These are phyloP conservation scores for Gossypium australe DNA, from an alignment of 345 rosid genomes.

Conservation along the genomic window DNA sequence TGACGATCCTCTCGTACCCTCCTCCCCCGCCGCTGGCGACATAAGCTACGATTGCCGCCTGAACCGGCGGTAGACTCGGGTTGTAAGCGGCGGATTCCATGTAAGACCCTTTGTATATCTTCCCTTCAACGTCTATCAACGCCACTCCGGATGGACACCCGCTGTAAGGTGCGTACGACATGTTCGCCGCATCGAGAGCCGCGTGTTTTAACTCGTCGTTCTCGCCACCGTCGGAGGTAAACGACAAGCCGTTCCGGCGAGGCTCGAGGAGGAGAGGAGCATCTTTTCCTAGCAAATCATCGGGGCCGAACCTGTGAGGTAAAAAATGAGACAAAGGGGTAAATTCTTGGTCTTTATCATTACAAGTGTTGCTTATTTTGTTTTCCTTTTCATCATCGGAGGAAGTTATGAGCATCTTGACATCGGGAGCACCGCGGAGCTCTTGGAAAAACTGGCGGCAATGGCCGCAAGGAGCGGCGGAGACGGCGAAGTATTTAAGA, in stretches of 20 bases:
- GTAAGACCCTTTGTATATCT: conserved; percentile 70
- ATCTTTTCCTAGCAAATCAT: conserved; percentile 54
- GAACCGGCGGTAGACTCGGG: conserved; percentile 87
- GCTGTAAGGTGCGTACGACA: conserved; percentile 87
- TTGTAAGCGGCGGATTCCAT: conserved; percentile 92
- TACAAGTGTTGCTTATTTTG: conserved; percentile 4
- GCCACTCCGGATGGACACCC: conserved; percentile 85
- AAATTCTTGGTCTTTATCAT: conserved; percentile 23
- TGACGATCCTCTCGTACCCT: conserved; percentile 65
- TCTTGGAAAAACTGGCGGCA: conserved; percentile 97
- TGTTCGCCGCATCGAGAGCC: conserved; percentile 75
- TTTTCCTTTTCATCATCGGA: conserved; percentile 12
- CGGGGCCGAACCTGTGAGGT: conserved; percentile 84
- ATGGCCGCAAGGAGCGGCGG: conserved; percentile 97
- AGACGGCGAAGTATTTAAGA: conserved; percentile 64
- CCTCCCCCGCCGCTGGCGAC: conserved; percentile 57
- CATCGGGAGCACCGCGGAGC: conserved; percentile 58
- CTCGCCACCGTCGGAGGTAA: background rate
- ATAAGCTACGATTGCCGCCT: conserved; percentile 84
- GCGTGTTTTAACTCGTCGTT: conserved; percentile 28
- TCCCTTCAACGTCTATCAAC: conserved; percentile 69
- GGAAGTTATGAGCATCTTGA: conserved; percentile 45
- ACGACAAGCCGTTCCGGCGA: conserved; percentile 41
- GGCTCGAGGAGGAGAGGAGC: conserved; percentile 68
- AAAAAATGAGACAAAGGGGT: conserved; percentile 38